These are phyloP conservation scores for Viridothelium virens DNA, from an alignment of 495 filamentous ascomycete species.

Conservation along the genomic window DNA sequence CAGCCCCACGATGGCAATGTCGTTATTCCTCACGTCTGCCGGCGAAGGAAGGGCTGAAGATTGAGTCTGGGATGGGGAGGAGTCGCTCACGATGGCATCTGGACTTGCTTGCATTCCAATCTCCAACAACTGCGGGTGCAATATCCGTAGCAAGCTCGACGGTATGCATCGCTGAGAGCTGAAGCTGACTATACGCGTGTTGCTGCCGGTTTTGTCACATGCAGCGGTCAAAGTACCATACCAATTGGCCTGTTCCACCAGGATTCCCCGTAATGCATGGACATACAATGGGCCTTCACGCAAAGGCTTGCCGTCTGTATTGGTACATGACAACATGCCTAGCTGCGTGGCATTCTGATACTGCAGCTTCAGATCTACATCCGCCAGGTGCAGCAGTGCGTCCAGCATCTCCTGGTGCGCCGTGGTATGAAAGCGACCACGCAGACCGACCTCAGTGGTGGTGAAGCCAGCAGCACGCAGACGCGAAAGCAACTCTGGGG, in stretches of 20 bases:
- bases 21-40: conserved; percentile 16
- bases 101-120: background rate
- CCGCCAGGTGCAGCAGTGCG: background rate
- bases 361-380: background rate
- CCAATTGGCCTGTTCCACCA: background rate
- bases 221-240: background rate
- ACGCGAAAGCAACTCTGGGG: background rate
- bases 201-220: background rate
- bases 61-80: background rate
- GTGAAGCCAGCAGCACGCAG: background rate
- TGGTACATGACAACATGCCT: background rate
- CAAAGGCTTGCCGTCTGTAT: background rate
- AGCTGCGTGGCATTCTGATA: background rate
- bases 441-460: background rate
- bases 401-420: background rate
- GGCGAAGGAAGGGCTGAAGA: background rate
- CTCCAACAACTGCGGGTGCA: background rate
- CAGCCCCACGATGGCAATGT: conserved; percentile 50
- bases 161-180: background rate
- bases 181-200: background rate
- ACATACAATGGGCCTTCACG: background rate
- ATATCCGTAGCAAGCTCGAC: background rate
- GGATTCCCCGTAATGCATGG: background rate
- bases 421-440: background rate
- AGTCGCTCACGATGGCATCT: background rate